Conservation (phyloP, 352 stramenopile genomes). For the Phytopythium kandeliae region DNA sequence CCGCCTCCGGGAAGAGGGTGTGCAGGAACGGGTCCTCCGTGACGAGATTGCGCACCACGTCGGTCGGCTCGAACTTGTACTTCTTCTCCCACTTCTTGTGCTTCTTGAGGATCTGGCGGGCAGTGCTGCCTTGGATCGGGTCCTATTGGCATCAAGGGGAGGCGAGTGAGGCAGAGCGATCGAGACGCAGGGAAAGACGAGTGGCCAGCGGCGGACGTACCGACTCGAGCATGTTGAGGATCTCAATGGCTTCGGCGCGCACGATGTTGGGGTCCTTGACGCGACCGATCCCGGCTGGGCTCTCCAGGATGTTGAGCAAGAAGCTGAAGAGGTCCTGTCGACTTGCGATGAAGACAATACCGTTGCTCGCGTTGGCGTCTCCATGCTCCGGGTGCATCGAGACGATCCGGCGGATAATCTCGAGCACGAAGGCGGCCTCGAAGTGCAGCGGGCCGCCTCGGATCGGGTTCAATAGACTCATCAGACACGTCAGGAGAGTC, state of each 20-base stretch:
- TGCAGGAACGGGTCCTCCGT: slow-evolving; percentile 73
- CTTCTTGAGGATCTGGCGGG: slow-evolving; percentile 82
- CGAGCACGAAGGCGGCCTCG: slow-evolving; percentile 57
- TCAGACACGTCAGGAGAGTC: slow-evolving; percentile 51
- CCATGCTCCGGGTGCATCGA: slow-evolving; percentile 66
- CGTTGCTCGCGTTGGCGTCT: slow-evolving; percentile 40
- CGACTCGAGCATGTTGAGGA: slow-evolving; percentile 76
- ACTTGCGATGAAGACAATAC: slow-evolving; percentile 71
- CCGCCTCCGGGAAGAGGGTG: slow-evolving; percentile 45
- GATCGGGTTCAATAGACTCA: slow-evolving; percentile 40
- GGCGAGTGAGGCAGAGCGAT: no score
- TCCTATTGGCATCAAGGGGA: no score
- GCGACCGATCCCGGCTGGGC: slow-evolving; percentile 38
- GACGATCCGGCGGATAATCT: slow-evolving; percentile 72
- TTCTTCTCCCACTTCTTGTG: slow-evolving; percentile 88
- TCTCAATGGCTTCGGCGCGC: slow-evolving; percentile 67
- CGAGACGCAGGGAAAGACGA: no score
- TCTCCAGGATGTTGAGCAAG: slow-evolving; percentile 73
- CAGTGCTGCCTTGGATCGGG: slow-evolving; percentile 54
- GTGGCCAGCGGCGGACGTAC: slow-evolving; percentile 15
- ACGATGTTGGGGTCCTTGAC: slow-evolving; percentile 58
- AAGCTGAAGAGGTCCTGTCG: slow-evolving; percentile 68
- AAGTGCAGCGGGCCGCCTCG: slow-evolving; percentile 50
- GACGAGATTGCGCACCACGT: slow-evolving; percentile 31
- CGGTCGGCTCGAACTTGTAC: slow-evolving; percentile 47